Evolutionary conservation across 306 rosid species (phyloP), one percentile per base, ranked within the genome.

Genomic region (Lathyrus oleraceus): DNA sequence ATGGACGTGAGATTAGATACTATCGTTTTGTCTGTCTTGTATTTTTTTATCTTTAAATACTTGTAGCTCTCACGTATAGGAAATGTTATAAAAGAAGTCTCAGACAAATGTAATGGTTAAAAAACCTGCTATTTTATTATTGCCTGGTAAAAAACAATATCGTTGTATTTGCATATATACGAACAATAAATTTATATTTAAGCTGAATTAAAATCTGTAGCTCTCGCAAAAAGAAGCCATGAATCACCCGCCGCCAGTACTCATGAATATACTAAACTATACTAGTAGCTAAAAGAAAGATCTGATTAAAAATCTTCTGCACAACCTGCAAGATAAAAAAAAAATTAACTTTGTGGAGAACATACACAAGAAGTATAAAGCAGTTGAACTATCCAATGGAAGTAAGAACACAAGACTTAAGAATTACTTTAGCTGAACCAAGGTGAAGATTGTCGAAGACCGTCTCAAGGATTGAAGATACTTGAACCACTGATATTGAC

Each of bases 401-500:
- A 32, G 38, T 32, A 32, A 35, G 10, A 0, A 10, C 39, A 35
- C 10, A 35, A 71, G 65, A 52, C 32, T 28, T 44, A 3, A 43
- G 76, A 77, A 81, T 67, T 81, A 83, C 85, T 71, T 78, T 59
- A 71, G 61, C 36, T 77, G 78, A 73, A 78, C 57, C 20, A 59
- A 71, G 75, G 68, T 25, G 49, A 52, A 67, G 54, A 79, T 78
- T 67, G 69, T 51, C 58, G 15, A 6, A 62, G 3, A 21, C 69
- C 68, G 48, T 59, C 59, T 88, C 78, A 94, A 63, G 97, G 99
- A 81, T 94, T 95, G 91, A 95, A 95, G 76, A 95, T 67, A 79
- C 81, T 83, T 49, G 97, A 89, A 70, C 97, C 91, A 20, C 96
- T 92, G 35, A 91, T 79, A 66, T 84, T 87, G 80, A 85, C 6